Conservation (phyloP, 345 rosid species). For the Geranium brycei region DNA sequence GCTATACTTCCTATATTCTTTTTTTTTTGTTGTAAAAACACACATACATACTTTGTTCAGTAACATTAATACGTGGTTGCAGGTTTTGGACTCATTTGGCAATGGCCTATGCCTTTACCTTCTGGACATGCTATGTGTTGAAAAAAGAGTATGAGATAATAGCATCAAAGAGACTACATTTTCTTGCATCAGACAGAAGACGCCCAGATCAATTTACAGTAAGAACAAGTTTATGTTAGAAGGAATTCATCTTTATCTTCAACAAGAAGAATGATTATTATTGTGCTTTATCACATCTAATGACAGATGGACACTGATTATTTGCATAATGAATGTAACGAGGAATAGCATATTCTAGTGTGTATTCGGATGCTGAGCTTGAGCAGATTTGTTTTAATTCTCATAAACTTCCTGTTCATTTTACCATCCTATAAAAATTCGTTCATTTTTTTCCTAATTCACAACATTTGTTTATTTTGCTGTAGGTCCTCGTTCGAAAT, state of each 20-base stretch:
- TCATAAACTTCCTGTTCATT: no score
- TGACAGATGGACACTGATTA: no score
- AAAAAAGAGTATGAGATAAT: conserved; percentile 64
- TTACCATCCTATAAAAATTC: no score
- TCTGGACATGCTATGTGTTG: conserved; percentile 81
- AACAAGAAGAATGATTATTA: background rate
- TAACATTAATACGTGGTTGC: conserved; percentile 10
- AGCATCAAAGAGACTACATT: conserved; percentile 72
- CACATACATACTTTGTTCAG: background rate
- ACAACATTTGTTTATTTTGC: conserved; percentile 7
- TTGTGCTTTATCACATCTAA: background rate
- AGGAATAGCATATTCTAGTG: no score
- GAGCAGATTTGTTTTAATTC: no score
- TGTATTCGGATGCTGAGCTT: no score
- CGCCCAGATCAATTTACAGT: conserved; percentile 88
- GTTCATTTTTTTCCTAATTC: conserved; percentile 4
- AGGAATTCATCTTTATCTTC: conserved; percentile 2
- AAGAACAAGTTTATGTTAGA: conserved; percentile 11
- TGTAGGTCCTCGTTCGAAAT: conserved; percentile 71
- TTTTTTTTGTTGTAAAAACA: background rate
- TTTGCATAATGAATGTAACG: no score
- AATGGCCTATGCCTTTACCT: conserved; percentile 78
- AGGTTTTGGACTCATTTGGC: conserved; percentile 90
- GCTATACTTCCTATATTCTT: background rate
- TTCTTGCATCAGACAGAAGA: conserved; percentile 70